A percentile compares a stretch with the other conserved stretches of the same genome.
These are phyloP conservation scores for Chaetomiaceae sp. DNA, from an alignment of 2,329 filamentous ascomycete species.

Conservation along the genomic window DNA sequence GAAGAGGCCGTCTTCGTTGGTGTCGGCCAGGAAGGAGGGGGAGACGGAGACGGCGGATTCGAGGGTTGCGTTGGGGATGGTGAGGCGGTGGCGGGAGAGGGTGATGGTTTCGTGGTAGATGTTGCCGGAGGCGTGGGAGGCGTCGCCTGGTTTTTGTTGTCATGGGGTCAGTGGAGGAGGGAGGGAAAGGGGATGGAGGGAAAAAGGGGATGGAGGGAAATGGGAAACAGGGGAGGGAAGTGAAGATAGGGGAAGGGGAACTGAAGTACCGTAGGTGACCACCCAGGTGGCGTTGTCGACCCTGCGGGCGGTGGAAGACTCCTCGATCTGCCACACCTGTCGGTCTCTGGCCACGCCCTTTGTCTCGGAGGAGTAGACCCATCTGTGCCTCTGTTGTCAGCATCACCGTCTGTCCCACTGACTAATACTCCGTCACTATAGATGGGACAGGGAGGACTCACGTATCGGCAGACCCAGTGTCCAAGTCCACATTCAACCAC, in stretches of 20 bases:
- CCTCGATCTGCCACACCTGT: constrained; percentile 41
- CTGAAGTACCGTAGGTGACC: constrained; percentile 13
- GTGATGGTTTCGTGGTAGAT: constrained; percentile 52
- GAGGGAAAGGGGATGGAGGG: not conserved
- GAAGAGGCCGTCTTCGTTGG: constrained; percentile 46
- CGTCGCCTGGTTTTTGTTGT: constrained; percentile 12
- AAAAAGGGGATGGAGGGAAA: not conserved
- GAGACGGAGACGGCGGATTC: constrained; percentile 44
- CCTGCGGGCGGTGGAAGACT: constrained; percentile 40
- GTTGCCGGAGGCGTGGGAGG: constrained; percentile 23
- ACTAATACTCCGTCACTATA: too few relatives aligned
- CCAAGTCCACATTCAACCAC: constrained; percentile 62
- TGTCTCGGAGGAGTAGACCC: constrained; percentile 51
- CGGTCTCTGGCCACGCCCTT: constrained; percentile 42
- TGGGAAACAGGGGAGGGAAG: not conserved
- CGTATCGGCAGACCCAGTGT: constrained; percentile 60
- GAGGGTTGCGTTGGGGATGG: constrained; percentile 42
- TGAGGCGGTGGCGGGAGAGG: constrained; percentile 42
- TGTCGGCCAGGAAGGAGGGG: constrained; percentile 39
- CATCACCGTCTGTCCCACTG: not conserved
- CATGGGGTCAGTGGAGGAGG: too few relatives aligned
- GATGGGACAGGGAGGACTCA: too few relatives aligned
- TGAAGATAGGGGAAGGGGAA: too few relatives aligned
- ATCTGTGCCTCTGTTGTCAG: constrained; percentile 34
- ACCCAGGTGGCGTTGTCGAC: constrained; percentile 41